Conservation (phyloP, 2,329 filamentous ascomycete genomes). For the Shiraia bambusicola region DNA sequence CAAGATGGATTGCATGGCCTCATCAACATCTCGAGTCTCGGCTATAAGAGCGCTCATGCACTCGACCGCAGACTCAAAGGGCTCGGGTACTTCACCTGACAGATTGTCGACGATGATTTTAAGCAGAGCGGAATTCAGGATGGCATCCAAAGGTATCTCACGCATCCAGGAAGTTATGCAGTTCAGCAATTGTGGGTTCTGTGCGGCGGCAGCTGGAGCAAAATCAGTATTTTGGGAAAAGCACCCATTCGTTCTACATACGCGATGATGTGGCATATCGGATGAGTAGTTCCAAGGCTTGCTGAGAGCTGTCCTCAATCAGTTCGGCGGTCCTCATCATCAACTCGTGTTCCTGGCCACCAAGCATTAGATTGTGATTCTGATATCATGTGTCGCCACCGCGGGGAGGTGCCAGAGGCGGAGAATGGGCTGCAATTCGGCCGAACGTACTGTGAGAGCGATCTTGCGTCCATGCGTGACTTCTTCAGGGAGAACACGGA, state of each 20-base stretch:
- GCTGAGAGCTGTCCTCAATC: constrained; percentile 83
- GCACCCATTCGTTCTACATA: constrained; percentile 55
- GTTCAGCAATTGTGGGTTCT: constrained; percentile 87
- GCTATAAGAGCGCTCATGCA: constrained; percentile 89
- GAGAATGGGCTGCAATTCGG: constrained; percentile 44
- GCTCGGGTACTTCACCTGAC: constrained; percentile 62
- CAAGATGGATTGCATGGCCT: constrained; percentile 79
- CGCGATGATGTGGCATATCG: constrained; percentile 91
- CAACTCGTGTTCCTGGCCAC: constrained; percentile 86
- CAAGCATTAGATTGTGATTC: constrained; percentile 47
- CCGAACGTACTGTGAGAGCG: constrained; percentile 94
- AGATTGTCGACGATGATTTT: constrained; percentile 78
- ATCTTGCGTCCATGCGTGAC: constrained; percentile 99
- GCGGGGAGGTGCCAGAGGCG: constrained; percentile 41
- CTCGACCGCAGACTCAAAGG: constrained; percentile 86
- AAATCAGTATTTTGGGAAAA: constrained; percentile 13
- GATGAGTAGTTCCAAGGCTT: constrained; percentile 83
- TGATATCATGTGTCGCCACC: constrained; percentile 39
- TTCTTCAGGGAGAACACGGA: constrained; percentile 96
- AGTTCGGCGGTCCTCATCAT: constrained; percentile 81
- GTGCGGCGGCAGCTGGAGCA: constrained; percentile 64
- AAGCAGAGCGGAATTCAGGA: constrained; percentile 83
- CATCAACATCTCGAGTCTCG: constrained; percentile 92
- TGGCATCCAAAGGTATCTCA: constrained; percentile 80
- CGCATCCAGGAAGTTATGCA: constrained; percentile 96